Evolutionary conservation across 352 stramenopile species (phyloP).

Genomic region (Pythium chondricola): DNA sequence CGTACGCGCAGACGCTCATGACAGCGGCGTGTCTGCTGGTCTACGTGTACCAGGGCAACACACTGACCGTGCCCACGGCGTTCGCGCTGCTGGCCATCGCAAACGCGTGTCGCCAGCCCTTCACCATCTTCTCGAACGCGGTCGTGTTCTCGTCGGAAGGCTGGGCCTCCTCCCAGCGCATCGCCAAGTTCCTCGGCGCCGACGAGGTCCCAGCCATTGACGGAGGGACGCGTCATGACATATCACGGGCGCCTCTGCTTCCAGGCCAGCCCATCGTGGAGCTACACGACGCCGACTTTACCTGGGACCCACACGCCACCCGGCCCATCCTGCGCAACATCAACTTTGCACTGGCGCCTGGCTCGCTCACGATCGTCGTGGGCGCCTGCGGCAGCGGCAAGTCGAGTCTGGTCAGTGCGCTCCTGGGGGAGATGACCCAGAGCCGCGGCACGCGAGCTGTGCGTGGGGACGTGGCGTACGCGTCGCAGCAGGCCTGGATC

Average conservation of each 20-base stretch:
- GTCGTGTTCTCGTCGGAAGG: slow-evolving; percentile 25
- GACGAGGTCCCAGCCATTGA: no score
- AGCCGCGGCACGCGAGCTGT: slow-evolving; percentile 24
- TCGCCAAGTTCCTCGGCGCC: slow-evolving; percentile 21
- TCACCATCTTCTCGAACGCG: slow-evolving; percentile 30
- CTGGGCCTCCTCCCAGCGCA: slow-evolving; percentile 22
- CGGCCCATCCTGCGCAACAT: slow-evolving; percentile 13
- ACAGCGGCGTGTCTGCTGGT: slow-evolving; percentile 7
- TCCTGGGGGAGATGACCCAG: slow-evolving; percentile 39
- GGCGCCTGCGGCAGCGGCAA: slow-evolving; percentile 41
- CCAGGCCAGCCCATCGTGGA: not conserved
- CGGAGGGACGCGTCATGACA: no score
- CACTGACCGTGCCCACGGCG: slow-evolving; percentile 11
- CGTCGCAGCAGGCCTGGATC: slow-evolving; percentile 41
- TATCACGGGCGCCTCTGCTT: not conserved
- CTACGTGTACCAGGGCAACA: slow-evolving; percentile 14
- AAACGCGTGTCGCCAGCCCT: slow-evolving; percentile 27
- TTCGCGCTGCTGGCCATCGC: slow-evolving; percentile 33
- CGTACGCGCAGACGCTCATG: slow-evolving; percentile 13
- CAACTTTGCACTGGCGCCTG: slow-evolving; percentile 42
- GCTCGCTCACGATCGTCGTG: slow-evolving; percentile 40
- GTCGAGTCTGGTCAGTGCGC: slow-evolving; percentile 32
- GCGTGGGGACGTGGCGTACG: slow-evolving; percentile 26
- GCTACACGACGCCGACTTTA: not conserved
- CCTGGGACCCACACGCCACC: not conserved